Conservation (phyloP, 345 rosid genomes). For the Eucalyptus microcorys region DNA sequence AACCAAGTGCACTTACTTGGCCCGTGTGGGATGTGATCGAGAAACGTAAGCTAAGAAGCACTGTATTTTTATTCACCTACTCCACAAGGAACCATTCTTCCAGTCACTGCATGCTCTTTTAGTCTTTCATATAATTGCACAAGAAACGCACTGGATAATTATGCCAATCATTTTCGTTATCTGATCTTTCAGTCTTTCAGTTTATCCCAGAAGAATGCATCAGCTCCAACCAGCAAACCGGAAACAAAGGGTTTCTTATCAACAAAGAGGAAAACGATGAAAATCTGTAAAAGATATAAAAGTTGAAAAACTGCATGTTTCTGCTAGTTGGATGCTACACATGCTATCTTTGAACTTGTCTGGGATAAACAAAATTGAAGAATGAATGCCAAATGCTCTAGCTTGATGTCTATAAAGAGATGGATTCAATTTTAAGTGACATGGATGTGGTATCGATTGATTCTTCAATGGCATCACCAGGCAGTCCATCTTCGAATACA, state of each 20-base stretch:
- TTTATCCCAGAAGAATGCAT: neutral
- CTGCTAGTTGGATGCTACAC: neutral
- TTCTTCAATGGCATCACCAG: neutral
- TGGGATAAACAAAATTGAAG: neutral
- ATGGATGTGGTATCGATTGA: neutral
- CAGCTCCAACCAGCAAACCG: neutral
- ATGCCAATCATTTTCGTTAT: neutral
- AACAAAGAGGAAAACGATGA: neutral
- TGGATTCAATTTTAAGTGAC: neutral
- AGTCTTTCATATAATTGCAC: neutral
- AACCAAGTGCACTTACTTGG: neutral
- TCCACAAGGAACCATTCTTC: neutral
- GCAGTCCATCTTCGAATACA: neutral
- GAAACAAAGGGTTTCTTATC: neutral
- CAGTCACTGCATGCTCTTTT: neutral
- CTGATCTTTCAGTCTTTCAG: neutral
- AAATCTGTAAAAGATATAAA: neutral
- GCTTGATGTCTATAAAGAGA: neutral
- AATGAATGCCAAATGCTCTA: neutral
- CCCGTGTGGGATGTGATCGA: neutral
- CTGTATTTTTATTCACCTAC: neutral
- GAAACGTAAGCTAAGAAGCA: neutral
- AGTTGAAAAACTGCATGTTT: neutral
- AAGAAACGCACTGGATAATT: neutral
- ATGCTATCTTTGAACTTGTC: neutral